Conservation (phyloP, 2,329 filamentous ascomycete genomes). For the Alternaria sp. region DNA sequence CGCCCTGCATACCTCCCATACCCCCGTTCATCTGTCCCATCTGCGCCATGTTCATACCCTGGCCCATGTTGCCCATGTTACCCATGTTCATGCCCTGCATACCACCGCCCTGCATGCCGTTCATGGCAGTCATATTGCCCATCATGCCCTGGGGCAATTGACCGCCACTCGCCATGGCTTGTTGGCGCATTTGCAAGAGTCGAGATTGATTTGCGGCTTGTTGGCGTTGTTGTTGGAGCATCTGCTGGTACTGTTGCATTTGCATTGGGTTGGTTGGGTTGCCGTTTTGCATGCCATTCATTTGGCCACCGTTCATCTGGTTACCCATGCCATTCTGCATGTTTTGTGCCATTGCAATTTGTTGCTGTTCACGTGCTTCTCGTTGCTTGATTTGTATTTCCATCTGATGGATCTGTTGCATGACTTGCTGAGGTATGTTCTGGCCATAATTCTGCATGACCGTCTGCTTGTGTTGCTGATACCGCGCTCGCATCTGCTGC, state of each 20-base stretch:
- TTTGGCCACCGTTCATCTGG: slow-evolving; percentile 39
- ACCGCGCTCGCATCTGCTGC: slow-evolving; percentile 38
- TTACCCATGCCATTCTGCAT: slow-evolving; percentile 26
- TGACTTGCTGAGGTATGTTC: slow-evolving; percentile 38
- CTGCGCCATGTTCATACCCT: slow-evolving; percentile 25
- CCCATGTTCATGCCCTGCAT: slow-evolving; percentile 43
- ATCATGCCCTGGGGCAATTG: slow-evolving; percentile 46
- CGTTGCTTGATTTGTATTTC: slow-evolving; percentile 39
- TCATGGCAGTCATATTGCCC: slow-evolving; percentile 25
- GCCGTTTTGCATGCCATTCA: slow-evolving; percentile 32
- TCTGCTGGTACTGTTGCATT: slow-evolving; percentile 48
- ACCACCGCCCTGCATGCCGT: slow-evolving; percentile 38
- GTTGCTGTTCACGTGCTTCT: slow-evolving; percentile 34
- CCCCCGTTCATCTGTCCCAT: slow-evolving; percentile 25
- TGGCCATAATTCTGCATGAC: slow-evolving; percentile 37
- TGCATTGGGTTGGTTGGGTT: slow-evolving; percentile 38
- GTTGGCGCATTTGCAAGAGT: slow-evolving; percentile 45
- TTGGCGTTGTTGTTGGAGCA: slow-evolving; percentile 46
- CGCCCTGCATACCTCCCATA: slow-evolving; percentile 29
- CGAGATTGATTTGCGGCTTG: slow-evolving; percentile 48
- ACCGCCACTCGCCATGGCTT: slow-evolving; percentile 42
- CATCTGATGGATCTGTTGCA: slow-evolving; percentile 42
- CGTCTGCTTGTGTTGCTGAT: slow-evolving; percentile 37
- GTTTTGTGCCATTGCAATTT: slow-evolving; percentile 29
- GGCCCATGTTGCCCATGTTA: slow-evolving; percentile 31